Base-by-base conservation (phyloP, 2,329 filamentous ascomycete genomes). In the Aspergillus aculeatinus region DNA sequence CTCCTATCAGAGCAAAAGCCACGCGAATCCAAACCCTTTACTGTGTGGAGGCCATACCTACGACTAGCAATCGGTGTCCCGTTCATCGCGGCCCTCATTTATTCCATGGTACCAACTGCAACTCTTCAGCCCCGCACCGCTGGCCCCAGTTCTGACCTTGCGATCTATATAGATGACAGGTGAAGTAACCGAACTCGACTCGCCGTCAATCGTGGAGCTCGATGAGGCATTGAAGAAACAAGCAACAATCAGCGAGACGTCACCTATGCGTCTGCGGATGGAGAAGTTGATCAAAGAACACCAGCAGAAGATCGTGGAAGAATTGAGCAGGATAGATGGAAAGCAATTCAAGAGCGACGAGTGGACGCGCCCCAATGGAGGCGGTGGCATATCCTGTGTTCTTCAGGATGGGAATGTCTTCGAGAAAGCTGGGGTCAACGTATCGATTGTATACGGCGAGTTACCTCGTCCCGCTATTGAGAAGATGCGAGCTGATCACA, bases 181-280 rank as follows among this genome's bases (percentile, higher is more conserved):
- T 9, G 74, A 74, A 63, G 70, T 76, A 39, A 72, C 74, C 14
- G 71, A 77, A 51, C 69, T 77, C 53, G 76, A 77, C 55, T 68
- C 74, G 4, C 76, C 90, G 31, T 85, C 89, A 47, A 90, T 97
- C 67, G 92, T 92, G 69, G 91, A 96, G 73, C 87, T 91, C 69
- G 95, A 98, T 76, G 87, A 86, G 65, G 83, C 92, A 63, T 84
- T 86, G 67, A 96, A 95, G 78, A 88, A 89, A 63, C 90, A 95
- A 75, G 84, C 86, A 59, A 86, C 87, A 64, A 84, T 98, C 53
- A 89, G 83, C 51, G 84, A 88, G 59, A 82, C 87, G 68, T 97
- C 94, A 14, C 93, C 95, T 2, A 98, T 99, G 94, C 92, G 95
- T 58, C 84, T 99, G 60, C 91, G 94, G 64, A 98, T 99, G 95